These are phyloP conservation scores for Boletus sp. DNA, from an alignment of 768 basidiomycete genomes.

Conservation along the genomic window DNA sequence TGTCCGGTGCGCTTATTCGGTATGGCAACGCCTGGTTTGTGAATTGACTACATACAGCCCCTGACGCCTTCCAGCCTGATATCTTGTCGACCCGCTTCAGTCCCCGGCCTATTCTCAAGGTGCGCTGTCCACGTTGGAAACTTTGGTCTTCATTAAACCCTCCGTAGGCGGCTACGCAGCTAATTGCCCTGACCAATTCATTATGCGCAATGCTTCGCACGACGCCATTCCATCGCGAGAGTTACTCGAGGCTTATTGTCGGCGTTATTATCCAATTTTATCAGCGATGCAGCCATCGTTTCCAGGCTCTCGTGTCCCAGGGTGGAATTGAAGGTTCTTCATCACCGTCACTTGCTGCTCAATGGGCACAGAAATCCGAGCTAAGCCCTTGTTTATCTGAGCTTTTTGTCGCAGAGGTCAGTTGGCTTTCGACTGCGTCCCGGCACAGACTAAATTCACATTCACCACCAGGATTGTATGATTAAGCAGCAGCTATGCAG, in stretches of 20 bases:
- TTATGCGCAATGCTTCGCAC: conserved; percentile 86
- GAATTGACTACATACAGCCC: conserved; percentile 41
- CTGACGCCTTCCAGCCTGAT: conserved; percentile 88
- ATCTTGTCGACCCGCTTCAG: conserved; percentile 61
- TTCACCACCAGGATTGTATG: conserved; percentile 35
- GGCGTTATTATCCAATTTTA: conserved; percentile 96
- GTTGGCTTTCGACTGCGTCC: conserved; percentile 21
- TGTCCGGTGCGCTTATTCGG: conserved; percentile 51
- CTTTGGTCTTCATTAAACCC: conserved; percentile 1
- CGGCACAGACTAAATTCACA: not conserved
- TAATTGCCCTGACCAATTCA: conserved; percentile 89
- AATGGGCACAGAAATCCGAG: conserved; percentile 86
- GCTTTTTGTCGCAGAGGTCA: conserved; percentile 51
- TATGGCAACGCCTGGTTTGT: not conserved
- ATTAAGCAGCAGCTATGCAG: conserved; percentile 56
- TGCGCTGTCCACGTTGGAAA: conserved; percentile 24
- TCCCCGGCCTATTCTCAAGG: conserved; percentile 75
- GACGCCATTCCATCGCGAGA: conserved; percentile 93
- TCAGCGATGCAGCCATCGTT: conserved; percentile 86
- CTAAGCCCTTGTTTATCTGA: conserved; percentile 71
- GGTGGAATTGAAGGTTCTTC: conserved; percentile 38
- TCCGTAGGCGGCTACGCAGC: conserved; percentile 71
- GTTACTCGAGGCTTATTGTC: conserved; percentile 89
- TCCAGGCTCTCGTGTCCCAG: conserved; percentile 64
- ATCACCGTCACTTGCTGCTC: conserved; percentile 55